Base-by-base conservation (phyloP, 768 basidiomycete species). In the Boletus pseudopeckii region DNA sequence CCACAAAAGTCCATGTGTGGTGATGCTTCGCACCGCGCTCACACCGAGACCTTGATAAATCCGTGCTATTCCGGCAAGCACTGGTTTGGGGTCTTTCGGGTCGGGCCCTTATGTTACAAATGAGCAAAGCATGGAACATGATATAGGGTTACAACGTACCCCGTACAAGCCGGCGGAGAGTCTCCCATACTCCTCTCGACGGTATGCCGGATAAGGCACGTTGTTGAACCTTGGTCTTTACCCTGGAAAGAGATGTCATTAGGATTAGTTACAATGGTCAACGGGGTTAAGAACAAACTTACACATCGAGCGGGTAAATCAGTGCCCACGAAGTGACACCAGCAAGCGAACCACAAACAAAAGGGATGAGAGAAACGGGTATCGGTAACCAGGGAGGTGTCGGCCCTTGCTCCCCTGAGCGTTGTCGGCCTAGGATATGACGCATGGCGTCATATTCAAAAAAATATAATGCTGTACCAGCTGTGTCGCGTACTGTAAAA, bases 161-260 rank as follows among this genome's bases (percentile, higher is more conserved):
- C 77, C 92, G 80, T 48, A 96, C 80, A 18, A 97, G 79, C 24
- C 93, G 83, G 58, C 75, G 74, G 34, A 94, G 73, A 13, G 94
- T 95, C 66, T 86, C 86, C 61, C 77, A 76, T 30, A 86, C 77
- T 48, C 86, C 81, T 50, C 90, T 84, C 56, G 85, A 83, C 48
- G 75, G 77, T 57, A 88, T 80, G 43, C 91, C 90, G 6, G 92
- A 87, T 48, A 98, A 75, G 24, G 92, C 85, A 48, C 95, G 84
- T 71, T 95, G 90, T 69, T 98, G 95, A n/a, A 95, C 79, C 72
- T 95, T 96, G 0, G 95, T 98, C 79, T 96, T 92, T 42, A 93
- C 89, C 40, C 89, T 91, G 58, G 18, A 57, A 32, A 57, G 43
- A 59, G 53, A 38, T 50, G 52, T 57, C 43, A 42, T 40, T 34